Conservation (phyloP, 257 asterid genomes). For the Solanum medicagineum region DNA sequence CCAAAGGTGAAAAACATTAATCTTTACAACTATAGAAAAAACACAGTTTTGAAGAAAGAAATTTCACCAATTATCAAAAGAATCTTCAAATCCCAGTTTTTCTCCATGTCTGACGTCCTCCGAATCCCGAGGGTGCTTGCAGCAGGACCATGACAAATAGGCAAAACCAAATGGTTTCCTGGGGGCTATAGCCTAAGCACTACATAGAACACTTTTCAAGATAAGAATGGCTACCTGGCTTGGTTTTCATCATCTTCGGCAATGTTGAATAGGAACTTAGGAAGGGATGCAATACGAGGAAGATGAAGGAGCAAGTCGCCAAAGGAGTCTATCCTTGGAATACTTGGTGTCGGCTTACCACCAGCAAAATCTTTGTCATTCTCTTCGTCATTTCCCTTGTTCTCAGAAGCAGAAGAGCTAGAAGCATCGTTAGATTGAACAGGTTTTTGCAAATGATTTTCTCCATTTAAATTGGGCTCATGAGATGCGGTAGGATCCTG, state of each 20-base stretch:
- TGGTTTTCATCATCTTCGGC: constrained; percentile 39
- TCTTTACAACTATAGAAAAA: not conserved
- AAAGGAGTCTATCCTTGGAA: constrained; percentile 54
- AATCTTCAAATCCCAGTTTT: not conserved
- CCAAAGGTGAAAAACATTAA: not conserved
- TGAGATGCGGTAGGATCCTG: constrained; percentile 37
- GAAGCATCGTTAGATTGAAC: constrained; percentile 7
- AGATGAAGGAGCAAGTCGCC: constrained; percentile 57
- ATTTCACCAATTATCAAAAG: not conserved
- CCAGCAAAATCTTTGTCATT: not conserved
- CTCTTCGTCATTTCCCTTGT: constrained; percentile 11
- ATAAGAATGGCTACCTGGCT: constrained; percentile 5
- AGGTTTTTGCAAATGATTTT: constrained; percentile 13
- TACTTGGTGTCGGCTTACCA: constrained; percentile 17
- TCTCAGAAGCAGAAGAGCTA: constrained; percentile 5
- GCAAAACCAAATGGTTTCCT: constrained; percentile 2
- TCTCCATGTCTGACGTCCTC: not conserved
- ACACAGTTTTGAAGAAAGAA: not conserved
- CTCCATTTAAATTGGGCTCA: constrained; percentile 19
- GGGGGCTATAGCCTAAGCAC: not conserved
- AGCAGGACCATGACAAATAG: not conserved
- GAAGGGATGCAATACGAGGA: constrained; percentile 66
- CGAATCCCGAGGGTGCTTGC: not conserved
- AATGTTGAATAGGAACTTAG: constrained; percentile 28
- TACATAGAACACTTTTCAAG: not conserved